phyloP scores from a whole-genome alignment of 1,284 basidiomycete genomes.

The Tylopilus sp. region DNA sequence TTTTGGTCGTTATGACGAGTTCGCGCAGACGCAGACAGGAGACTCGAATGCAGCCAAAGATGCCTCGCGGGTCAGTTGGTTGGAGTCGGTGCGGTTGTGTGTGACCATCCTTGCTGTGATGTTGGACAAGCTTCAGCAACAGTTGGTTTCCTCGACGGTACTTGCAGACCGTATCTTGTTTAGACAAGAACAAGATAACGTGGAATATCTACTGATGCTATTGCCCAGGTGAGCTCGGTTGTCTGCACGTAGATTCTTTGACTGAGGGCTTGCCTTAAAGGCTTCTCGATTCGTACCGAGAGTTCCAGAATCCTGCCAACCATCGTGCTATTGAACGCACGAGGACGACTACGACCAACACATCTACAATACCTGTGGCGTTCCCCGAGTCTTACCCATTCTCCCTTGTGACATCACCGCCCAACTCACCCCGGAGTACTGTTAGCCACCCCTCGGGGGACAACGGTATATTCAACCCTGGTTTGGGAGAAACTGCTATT shows the following conservation, averaged over 20 bases:
- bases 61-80: constrained; percentile 78
- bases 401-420: constrained; percentile 69
- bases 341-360: constrained; percentile 57
- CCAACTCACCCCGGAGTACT: constrained; percentile 49
- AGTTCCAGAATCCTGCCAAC: constrained; percentile 70
- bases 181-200: constrained; percentile 87
- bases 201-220: constrained; percentile 85
- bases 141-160: constrained; percentile 67
- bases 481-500: constrained; percentile 82
- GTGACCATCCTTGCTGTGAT: constrained; percentile 86
- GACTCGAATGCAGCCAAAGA: constrained; percentile 68
- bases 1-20: constrained; percentile 89
- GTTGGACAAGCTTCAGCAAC: constrained; percentile 85
- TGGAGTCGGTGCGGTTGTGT: constrained; percentile 85
- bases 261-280: constrained; percentile 8
- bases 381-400: constrained; percentile 96
- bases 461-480: constrained; percentile 65
- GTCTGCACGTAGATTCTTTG: constrained; percentile 9
- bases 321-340: constrained; percentile 68
- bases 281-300: constrained; percentile 78
- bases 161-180: constrained; percentile 58
- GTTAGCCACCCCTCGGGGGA: constrained; percentile 43
- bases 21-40: constrained; percentile 53
- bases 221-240: constrained; percentile 65
- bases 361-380: constrained; percentile 69